These are phyloP conservation scores for Neurospora sp. DNA, from an alignment of 495 filamentous ascomycete species.

Conservation along the genomic window DNA sequence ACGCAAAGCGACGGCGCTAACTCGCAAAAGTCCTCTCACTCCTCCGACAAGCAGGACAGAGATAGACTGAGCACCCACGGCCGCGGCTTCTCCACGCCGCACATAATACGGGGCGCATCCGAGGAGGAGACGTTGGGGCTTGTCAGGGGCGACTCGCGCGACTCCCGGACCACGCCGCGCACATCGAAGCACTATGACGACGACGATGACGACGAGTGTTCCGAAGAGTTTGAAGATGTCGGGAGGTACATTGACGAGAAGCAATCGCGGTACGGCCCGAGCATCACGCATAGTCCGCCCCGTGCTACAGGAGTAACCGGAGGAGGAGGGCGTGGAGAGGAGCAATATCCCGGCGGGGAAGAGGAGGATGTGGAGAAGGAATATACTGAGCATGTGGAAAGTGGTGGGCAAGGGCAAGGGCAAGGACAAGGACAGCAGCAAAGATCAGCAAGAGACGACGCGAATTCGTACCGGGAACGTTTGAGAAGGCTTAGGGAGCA, in stretches of 20 bases:
- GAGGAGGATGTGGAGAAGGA: not conserved
- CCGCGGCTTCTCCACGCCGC: conserved; percentile 37
- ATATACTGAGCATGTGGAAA: not conserved
- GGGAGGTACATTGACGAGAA: conserved; percentile 27
- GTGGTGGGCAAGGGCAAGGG: not conserved
- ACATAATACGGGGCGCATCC: conserved; percentile 44
- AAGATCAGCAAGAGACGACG: not conserved
- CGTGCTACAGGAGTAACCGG: not conserved
- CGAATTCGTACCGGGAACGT: not conserved
- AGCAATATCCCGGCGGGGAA: not conserved
- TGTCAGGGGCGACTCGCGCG: conserved; percentile 60
- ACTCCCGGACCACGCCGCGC: conserved; percentile 35
- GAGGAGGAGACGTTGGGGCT: conserved; percentile 87
- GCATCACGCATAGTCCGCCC: conserved; percentile 26
- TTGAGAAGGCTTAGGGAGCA: not conserved
- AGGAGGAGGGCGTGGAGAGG: not conserved
- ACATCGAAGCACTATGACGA: conserved; percentile 26
- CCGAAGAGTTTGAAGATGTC: conserved; percentile 12
- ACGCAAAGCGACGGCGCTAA: conserved; percentile 26
- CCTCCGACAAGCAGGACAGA: conserved; percentile 27
- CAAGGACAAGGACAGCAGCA: not conserved
- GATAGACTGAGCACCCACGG: conserved; percentile 20
- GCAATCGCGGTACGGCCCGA: conserved; percentile 26
- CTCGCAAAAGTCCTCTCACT: conserved; percentile 16
- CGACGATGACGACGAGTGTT: conserved; percentile 24